These are phyloP conservation scores for Aquanectria penicillioides DNA, from an alignment of 2,329 filamentous ascomycete genomes.

Conservation along the genomic window DNA sequence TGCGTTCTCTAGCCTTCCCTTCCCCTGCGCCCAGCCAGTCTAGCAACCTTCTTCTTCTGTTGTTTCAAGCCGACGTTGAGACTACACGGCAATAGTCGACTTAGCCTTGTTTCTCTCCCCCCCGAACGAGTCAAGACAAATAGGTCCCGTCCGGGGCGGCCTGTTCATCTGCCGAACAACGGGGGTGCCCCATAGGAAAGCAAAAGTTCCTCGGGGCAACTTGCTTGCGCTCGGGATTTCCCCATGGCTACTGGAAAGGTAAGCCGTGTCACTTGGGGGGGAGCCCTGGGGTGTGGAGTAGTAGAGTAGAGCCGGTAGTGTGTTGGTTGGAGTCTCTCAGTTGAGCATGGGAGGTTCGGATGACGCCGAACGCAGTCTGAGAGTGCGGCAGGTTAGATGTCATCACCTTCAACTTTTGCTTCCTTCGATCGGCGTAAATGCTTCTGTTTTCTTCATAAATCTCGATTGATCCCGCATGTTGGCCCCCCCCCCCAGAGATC, in stretches of 20 bases:
- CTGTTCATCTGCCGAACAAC: neutral
- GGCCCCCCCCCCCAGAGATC: neutral
- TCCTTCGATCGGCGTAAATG: neutral
- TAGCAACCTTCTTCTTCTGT: neutral
- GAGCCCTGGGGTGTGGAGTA: no score
- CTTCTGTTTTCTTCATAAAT: neutral
- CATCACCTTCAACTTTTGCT: no score
- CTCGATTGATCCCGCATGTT: neutral
- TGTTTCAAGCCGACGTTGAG: neutral
- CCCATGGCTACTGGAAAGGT: no score
- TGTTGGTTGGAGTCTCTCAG: no score
- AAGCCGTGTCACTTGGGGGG: neutral
- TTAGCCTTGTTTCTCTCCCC: neutral
- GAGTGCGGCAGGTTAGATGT: no score
- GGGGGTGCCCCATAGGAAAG: conserved; percentile 2
- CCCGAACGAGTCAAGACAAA: no score
- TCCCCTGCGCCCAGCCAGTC: neutral
- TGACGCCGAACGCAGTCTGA: no score
- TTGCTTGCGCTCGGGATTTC: neutral
- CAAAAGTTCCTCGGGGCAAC: conserved; percentile 14
- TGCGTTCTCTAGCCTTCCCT: conserved; percentile 4
- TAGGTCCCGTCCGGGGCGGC: neutral
- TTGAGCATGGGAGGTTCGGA: no score
- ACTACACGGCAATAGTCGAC: neutral
- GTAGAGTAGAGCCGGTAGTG: no score